Evolutionary conservation across 2,329 filamentous ascomycete species (phyloP).

Genomic region (Colletotrichum plurivorum): DNA sequence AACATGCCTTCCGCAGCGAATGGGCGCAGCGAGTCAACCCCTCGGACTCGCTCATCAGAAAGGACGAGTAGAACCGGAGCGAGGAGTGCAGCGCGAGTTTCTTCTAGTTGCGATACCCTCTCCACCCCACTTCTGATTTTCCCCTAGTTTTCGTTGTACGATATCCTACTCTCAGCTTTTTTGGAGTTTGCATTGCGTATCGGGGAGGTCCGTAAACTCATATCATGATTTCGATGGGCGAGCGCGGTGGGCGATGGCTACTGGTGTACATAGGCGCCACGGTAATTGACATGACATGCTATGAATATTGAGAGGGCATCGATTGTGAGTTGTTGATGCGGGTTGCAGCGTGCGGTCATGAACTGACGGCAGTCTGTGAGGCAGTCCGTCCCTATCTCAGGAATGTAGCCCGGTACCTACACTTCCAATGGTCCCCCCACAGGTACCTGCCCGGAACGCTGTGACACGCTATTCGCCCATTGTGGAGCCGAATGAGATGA

Average conservation of each 20-base stretch:
- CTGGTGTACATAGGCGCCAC: constrained; percentile 40
- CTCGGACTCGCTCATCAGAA: constrained; percentile 74
- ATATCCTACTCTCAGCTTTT: constrained; percentile 38
- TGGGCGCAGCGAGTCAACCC: constrained; percentile 77
- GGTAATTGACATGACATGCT: constrained; percentile 33
- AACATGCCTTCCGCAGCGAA: constrained; percentile 62
- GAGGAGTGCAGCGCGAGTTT: constrained; percentile 27
- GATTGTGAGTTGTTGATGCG: too few relatives aligned
- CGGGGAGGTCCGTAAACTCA: constrained; percentile 31
- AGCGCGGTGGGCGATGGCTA: constrained; percentile 4
- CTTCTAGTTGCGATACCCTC: constrained; percentile 43
- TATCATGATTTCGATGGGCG: constrained; percentile 27
- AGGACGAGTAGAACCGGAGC: constrained; percentile 53
- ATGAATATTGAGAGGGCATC: background rate
- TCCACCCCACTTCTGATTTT: constrained; percentile 40
- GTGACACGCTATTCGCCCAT: background rate
- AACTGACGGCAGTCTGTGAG: too few relatives aligned
- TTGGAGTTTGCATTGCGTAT: constrained; percentile 39
- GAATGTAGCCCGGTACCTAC: too few relatives aligned
- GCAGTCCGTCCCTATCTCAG: too few relatives aligned
- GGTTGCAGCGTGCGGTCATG: too few relatives aligned
- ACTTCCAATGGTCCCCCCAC: too few relatives aligned
- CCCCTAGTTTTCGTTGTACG: constrained; percentile 38
- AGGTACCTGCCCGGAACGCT: background rate
- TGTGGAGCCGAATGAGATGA: constrained; percentile 10